These are phyloP conservation scores for Citrus australasica DNA, from an alignment of 345 rosid genomes.

Conservation along the genomic window DNA sequence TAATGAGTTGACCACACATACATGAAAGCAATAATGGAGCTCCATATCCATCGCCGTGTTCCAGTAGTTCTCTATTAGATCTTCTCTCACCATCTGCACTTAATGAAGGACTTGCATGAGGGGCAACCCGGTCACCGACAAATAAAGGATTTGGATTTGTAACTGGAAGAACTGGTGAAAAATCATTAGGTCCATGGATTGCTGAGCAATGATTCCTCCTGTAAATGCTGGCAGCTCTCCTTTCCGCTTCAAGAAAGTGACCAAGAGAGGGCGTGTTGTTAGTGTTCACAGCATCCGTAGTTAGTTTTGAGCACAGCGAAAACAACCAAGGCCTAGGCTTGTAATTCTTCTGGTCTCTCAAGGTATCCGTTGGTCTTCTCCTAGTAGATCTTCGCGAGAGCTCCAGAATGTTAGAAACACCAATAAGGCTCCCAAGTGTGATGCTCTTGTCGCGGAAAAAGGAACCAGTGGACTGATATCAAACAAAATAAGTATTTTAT, in stretches of 20 bases:
- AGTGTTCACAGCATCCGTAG: constrained; percentile 55
- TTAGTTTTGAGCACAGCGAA: constrained; percentile 73
- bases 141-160: constrained; percentile 22
- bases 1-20: constrained; percentile 38
- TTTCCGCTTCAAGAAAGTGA: constrained; percentile 66
- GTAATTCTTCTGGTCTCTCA: constrained; percentile 37
- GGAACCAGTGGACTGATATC: constrained; percentile 67
- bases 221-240: constrained; percentile 38
- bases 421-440: constrained; percentile 75
- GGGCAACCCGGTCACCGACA: constrained; percentile 23
- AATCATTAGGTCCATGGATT: constrained; percentile 23
- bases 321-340: constrained; percentile 61
- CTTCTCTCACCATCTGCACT: constrained; percentile 19
- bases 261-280: constrained; percentile 56
- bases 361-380: constrained; percentile 39
- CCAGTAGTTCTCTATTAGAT: constrained; percentile 22
- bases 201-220: constrained; percentile 25
- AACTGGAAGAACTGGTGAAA: constrained; percentile 20
- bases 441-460: constrained; percentile 76
- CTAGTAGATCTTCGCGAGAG: constrained; percentile 58
- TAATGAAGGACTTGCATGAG: constrained; percentile 12
- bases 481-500: not conserved
- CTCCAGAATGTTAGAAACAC: constrained; percentile 60
- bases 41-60: constrained; percentile 34
- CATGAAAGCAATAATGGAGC: constrained; percentile 36